Evolutionary conservation across 2,329 filamentous ascomycete species (phyloP).

Genomic region (Pestalotiopsis sp.): DNA sequence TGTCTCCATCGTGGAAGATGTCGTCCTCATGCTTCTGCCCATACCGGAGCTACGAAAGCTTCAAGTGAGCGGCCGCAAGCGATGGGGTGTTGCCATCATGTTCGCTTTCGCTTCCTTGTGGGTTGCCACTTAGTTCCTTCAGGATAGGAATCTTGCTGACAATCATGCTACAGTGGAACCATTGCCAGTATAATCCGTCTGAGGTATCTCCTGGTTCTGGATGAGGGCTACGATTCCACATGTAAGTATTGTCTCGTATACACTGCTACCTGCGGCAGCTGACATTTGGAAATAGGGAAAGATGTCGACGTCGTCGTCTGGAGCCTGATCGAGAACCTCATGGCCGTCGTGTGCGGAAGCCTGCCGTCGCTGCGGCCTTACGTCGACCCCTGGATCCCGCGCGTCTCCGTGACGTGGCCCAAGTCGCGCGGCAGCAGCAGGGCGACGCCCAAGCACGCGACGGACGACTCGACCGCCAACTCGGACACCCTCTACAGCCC

Average conservation of each 20-base stretch:
- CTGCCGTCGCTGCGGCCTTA: background rate
- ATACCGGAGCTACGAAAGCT: slow-evolving; percentile 2
- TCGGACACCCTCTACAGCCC: background rate
- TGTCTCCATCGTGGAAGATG: background rate
- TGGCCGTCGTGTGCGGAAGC: slow-evolving; percentile 4
- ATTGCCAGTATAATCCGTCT: slow-evolving; percentile 5
- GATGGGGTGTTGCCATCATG: slow-evolving; percentile 1
- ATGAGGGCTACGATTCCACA: background rate
- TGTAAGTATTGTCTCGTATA: background rate
- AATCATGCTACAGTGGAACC: background rate
- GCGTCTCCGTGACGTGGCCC: background rate
- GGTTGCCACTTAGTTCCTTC: background rate
- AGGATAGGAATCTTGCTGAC: background rate
- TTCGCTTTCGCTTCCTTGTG: slow-evolving; percentile 7
- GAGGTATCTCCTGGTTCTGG: background rate
- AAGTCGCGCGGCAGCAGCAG: background rate
- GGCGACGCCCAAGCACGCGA: background rate
- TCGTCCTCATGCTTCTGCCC: background rate
- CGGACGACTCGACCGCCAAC: background rate
- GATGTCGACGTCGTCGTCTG: background rate
- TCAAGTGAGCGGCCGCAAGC: slow-evolving; percentile 1
- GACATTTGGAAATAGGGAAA: background rate
- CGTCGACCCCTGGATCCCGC: background rate
- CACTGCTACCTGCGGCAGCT: background rate
- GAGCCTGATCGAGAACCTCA: slow-evolving; percentile 3